phyloP scores from a whole-genome alignment of 2,329 filamentous ascomycete species.

The Calonectria pseudoturangicola region DNA sequence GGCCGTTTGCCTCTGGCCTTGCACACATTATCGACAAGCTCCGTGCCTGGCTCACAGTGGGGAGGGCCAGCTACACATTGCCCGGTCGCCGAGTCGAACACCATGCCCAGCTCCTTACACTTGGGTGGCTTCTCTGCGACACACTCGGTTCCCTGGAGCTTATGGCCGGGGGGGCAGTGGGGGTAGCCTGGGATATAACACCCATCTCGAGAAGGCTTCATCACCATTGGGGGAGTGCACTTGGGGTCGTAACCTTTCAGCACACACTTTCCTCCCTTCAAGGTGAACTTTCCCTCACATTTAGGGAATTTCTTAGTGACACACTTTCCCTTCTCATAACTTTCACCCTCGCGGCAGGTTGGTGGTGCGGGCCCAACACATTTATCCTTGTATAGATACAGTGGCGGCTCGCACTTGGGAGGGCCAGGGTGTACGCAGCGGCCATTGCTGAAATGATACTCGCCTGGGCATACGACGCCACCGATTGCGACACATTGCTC shows the following conservation, averaged over 20 bases:
- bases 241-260: neutral
- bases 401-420: neutral
- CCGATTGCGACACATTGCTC: neutral
- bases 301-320: neutral
- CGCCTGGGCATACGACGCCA: neutral
- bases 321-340: neutral
- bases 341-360: neutral
- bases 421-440: neutral
- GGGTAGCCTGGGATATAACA: neutral
- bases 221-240: neutral
- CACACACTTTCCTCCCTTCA: neutral
- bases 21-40: neutral
- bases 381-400: neutral
- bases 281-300: neutral
- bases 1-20: neutral
- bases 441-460: rapidly evolving
- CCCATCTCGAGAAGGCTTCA: too few relatives aligned
- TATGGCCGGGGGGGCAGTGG: neutral
- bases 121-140: neutral
- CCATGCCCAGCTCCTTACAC: neutral
- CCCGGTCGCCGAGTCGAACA: neutral
- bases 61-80: neutral
- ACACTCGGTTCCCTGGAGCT: neutral
- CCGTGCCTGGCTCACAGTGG: neutral
- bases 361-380: neutral